A percentile compares a stretch with the other conserved stretches of the same genome.
Conservation (phyloP, 2,329 filamentous ascomycete genomes). For the Rutstroemia sp. region DNA sequence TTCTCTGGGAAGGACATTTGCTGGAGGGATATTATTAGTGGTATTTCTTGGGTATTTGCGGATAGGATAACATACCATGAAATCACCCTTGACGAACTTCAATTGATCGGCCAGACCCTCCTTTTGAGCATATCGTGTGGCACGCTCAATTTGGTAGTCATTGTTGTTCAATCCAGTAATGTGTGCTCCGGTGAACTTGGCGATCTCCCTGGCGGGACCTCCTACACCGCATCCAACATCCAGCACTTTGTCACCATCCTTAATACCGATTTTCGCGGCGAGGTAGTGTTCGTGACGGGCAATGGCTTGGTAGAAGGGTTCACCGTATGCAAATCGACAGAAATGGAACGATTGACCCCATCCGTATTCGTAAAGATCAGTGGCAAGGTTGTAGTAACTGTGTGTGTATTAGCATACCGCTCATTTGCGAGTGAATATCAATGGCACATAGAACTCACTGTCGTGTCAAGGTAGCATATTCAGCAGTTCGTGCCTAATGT, state of each 20-base stretch:
- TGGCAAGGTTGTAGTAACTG: slow-evolving; percentile 96
- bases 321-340: slow-evolving; percentile 82
- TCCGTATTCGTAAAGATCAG: slow-evolving; percentile 92
- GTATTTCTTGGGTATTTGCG: neutral
- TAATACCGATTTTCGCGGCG: slow-evolving; percentile 78
- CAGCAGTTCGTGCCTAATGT: slow-evolving; percentile 28
- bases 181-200: slow-evolving; percentile 87
- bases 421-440: neutral
- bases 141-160: slow-evolving; percentile 96
- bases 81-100: slow-evolving; percentile 88
- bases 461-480: slow-evolving; percentile 89
- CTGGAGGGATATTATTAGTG: slow-evolving; percentile 33
- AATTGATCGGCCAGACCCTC: slow-evolving; percentile 76
- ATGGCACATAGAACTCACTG: slow-evolving; percentile 54
- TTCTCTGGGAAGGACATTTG: slow-evolving; percentile 95
- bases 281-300: slow-evolving; percentile 97
- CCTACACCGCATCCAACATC: slow-evolving; percentile 97
- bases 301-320: slow-evolving; percentile 85
- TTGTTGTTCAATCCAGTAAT: slow-evolving; percentile 97
- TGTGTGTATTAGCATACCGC: slow-evolving; percentile 17
- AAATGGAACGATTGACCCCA: slow-evolving; percentile 98
- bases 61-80: slow-evolving; percentile 56
- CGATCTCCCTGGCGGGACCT: slow-evolving; percentile 90
- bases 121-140: slow-evolving; percentile 75
- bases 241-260: slow-evolving; percentile 80